A percentile compares a stretch with the other conserved stretches of the same genome.
Conservation (phyloP, 495 filamentous ascomycete species). For the Aspergillus diversus region DNA sequence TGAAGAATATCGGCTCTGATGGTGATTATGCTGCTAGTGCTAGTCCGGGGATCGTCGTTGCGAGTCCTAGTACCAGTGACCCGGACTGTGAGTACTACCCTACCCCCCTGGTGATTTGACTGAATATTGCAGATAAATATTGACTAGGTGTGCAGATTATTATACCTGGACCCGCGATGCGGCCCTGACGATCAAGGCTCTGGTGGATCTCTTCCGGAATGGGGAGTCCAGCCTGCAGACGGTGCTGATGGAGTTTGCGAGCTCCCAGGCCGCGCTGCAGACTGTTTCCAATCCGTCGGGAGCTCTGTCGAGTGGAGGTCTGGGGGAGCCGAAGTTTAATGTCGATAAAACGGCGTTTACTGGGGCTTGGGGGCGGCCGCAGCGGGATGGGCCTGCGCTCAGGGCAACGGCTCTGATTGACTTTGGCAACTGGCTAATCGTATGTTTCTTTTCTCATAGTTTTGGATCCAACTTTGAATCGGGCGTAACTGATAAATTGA, state of each 20-base stretch:
- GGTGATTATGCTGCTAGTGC: constrained; percentile 49
- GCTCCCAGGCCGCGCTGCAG: constrained; percentile 61
- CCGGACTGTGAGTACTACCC: neutral
- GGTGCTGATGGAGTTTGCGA: constrained; percentile 58
- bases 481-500: neutral
- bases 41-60: neutral
- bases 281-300: constrained; percentile 64
- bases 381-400: constrained; percentile 71
- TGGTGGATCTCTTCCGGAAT: constrained; percentile 61
- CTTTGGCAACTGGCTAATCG: constrained; percentile 43
- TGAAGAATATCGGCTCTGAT: constrained; percentile 62
- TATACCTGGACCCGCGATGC: constrained; percentile 75
- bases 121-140: neutral
- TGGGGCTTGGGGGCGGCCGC: constrained; percentile 70
- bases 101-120: too few species aligned
- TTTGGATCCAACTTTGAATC: constrained; percentile 19
- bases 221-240: constrained; percentile 56
- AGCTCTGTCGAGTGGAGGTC: constrained; percentile 44
- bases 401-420: constrained; percentile 62
- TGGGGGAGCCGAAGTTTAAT: constrained; percentile 53
- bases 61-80: neutral
- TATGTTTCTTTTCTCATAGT: constrained; percentile 20
- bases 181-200: constrained; percentile 60
- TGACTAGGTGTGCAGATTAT: constrained; percentile 28
- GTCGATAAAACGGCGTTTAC: constrained; percentile 62